These are phyloP conservation scores for Phytopythium montanum DNA, from an alignment of 352 stramenopile species.

Conservation along the genomic window DNA sequence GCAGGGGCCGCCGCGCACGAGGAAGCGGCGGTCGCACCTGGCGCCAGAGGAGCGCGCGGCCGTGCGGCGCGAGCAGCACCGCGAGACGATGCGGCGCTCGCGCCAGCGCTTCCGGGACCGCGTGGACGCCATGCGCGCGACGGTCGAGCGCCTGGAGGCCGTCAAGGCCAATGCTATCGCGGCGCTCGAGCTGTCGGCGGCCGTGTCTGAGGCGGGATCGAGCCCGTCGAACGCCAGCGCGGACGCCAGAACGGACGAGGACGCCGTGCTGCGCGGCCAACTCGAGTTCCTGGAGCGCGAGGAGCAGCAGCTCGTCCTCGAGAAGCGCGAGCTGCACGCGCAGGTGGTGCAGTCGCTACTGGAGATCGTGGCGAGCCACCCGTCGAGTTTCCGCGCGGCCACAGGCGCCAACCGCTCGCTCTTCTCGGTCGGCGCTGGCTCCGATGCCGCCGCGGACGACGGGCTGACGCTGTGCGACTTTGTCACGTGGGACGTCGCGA, in stretches of 20 bases:
- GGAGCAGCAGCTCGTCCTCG: conserved; percentile 18
- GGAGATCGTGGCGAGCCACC: conserved; percentile 22
- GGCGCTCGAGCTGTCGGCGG: conserved; percentile 1
- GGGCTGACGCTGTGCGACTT: conserved; percentile 30
- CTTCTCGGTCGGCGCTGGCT: background rate
- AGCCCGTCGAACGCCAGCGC: background rate
- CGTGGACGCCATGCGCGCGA: conserved; percentile 24
- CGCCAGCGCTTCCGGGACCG: conserved; percentile 29
- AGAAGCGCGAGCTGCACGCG: conserved; percentile 24
- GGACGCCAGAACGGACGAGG: too few relatives aligned
- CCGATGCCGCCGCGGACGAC: background rate
- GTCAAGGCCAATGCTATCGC: conserved; percentile 15
- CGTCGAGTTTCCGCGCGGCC: conserved; percentile 15
- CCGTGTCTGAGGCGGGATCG: background rate
- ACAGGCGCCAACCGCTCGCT: background rate
- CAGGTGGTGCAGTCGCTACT: conserved; percentile 28
- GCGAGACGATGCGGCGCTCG: conserved; percentile 33
- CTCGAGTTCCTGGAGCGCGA: conserved; percentile 21
- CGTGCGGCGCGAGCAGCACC: conserved; percentile 20
- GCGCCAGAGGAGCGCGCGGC: conserved; percentile 17
- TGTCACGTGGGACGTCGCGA: conserved; percentile 28
- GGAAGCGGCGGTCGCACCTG: conserved; percentile 11
- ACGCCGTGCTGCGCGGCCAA: conserved; percentile 14
- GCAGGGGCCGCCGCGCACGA: background rate
- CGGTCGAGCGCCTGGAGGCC: conserved; percentile 20